These are phyloP conservation scores for Botrytis elliptica DNA, from an alignment of 2,329 filamentous ascomycete genomes.

Conservation along the genomic window DNA sequence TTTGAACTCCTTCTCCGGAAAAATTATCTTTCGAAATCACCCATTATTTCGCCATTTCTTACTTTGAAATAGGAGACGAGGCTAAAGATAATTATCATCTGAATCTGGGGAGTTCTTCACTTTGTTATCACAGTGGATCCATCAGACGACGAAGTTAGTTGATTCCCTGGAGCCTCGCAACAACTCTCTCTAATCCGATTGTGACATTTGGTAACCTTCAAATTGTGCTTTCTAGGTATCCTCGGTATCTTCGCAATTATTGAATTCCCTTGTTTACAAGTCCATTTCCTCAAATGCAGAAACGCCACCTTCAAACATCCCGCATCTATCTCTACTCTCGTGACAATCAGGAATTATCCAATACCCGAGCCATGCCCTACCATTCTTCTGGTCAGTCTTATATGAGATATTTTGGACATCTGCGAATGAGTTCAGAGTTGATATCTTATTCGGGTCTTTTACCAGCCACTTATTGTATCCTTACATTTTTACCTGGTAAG, in stretches of 20 bases:
- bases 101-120: neutral
- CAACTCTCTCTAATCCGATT: neutral
- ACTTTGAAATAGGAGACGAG: neutral
- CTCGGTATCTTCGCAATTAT: neutral
- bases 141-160: neutral
- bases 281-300: neutral
- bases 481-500: neutral
- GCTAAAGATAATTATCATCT: neutral
- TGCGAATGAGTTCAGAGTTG: neutral
- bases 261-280: neutral
- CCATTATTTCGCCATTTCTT: neutral
- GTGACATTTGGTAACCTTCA: neutral
- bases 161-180: neutral
- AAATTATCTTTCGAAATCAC: neutral
- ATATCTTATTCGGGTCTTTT: constrained; percentile 4
- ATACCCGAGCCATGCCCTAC: neutral
- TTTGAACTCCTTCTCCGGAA: neutral
- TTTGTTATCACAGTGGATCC: neutral
- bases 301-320: neutral
- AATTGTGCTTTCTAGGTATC: neutral
- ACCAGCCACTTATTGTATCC: constrained; percentile 14
- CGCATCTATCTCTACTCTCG: constrained; percentile 1
- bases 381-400: neutral
- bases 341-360: neutral
- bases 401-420: neutral